Evolutionary conservation across 345 rosid species (phyloP), one percentile per base, ranked within the genome.

Genomic region (Brassica rapa): DNA sequence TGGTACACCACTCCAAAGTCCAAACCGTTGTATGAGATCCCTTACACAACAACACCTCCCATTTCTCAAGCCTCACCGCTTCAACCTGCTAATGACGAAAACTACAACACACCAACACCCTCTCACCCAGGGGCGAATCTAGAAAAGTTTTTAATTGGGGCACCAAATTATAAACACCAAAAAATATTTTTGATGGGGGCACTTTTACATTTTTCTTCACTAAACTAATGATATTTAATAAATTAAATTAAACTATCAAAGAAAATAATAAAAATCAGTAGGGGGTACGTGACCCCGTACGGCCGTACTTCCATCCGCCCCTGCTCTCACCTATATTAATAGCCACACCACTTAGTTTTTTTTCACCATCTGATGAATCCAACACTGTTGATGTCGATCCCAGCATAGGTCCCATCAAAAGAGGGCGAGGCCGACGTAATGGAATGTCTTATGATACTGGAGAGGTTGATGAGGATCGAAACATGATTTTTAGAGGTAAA

Each of bases 401-500:
- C 5, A 41, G 14, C 19, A 43, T n/a, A 25, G 30, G 25, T 66
- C 12, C 29, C 7, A 10, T 10, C 15, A 75, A 75, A 66, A 75
- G 78, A 66, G 23, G 59, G 23, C 57, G 57, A 24, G 72, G 78
- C 1, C 65, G 59, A 25, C 64, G 29, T 25, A 25, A 25, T 25
- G 29, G 29, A 25, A 25, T 25, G 29, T 25, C 29, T 25, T 25
- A 25, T 25, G 29, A 3, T 25, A 25, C 29, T 25, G 29, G 29
- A 25, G 3, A 25, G 29, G 29, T 25, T 25, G 29, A 25, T 25
- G 29, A 25, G 29, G 29, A 25, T 25, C 0, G 29, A 25, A 25
- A 30, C 0, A 76, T 0, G 8, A 3, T 79, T 4, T 49, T 21
- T 4, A 32, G 3, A 59, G 82, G 87, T 60, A 82, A 76, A 25